Base-by-base conservation (phyloP, 768 basidiomycete species). In the Coprinopsis cinerea region DNA sequence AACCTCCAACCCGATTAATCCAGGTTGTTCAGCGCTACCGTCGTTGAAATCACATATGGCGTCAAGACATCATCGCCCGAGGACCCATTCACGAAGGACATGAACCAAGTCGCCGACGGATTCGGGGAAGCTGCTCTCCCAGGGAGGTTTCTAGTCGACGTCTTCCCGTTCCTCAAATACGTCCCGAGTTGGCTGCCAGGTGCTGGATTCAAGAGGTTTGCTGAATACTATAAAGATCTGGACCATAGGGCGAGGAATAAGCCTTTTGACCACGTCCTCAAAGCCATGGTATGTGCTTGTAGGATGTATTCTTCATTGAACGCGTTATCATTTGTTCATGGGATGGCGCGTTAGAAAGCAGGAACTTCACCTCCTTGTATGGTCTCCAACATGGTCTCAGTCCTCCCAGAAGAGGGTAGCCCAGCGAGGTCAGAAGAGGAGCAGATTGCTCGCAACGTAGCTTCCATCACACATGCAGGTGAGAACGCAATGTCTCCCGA, bases 131-230 rank as follows among this genome's bases (percentile, higher is more conserved):
- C 43, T 3, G 44, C 25, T 20, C 34, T 27, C 2, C 45, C 41
- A 3, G 57, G 57, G 22, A 48, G 54, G 0, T 61, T 56, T 20
- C 40, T 54, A 6, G 62, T 59, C 11, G 61, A 63, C 27, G 35
- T 53, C 6, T 53, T 53, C 2, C 30, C 35, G 20, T 11, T 45
- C 68, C 65, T 77, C 50, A 67, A 66, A 39, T 59, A 73, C 48
- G 60, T 78, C 34, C 77, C 77, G 1, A 57, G 65, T 13, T 76
- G 76, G 76, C 55, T 77, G 37, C 77, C 76, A 4, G 75, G 76
- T 13, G 71, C 75, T 14, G 54, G 55, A 1, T 77, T 76, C 66
- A 72, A 77, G 55, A 62, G 60, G 26, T 66, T 64, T 36, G 76
- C 75, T 1, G 58, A 60, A 15, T 44, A 59, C 23, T 69, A 70